Evolutionary conservation across 345 rosid species (phyloP), one percentile per base, ranked within the genome.

Genomic region (Aurinia saxatilis): DNA sequence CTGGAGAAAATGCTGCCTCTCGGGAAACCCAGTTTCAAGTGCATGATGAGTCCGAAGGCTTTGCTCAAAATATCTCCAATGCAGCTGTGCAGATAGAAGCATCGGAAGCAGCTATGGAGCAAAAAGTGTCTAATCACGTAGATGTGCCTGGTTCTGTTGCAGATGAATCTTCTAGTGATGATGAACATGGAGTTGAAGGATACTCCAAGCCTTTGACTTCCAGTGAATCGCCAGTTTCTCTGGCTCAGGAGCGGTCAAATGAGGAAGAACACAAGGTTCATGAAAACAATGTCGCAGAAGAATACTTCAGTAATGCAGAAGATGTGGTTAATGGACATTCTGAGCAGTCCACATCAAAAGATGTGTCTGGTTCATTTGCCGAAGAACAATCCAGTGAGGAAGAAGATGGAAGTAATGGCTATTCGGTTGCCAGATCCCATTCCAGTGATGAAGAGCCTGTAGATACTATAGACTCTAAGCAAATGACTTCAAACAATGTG

Each of bases 151-250:
- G 67, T 54, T 52, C 55, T 38, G 66, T 73, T 35, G 70, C 70
- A 15, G 72, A 75, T 25, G 78, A 81, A 39, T 60, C 69, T 60
- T 58, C 48, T 2, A 66, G 46, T 53, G 63, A 77, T 50, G 70
- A 73, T 65, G 48, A 71, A 10, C 33, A 77, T 52, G 77, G 30
- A 72, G 46, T 33, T 38, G 67, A 67, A 27, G 84, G 70, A 57
- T 80, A 71, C 18, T 41, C 42, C 12, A 78, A 72, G 73, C 57
- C 66, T 38, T 29, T 62, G 50, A 38, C 41, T 5, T 56, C 70
- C 6, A 80, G 71, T 31, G 58, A 65, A 68, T 73, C 50, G 46
- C 16, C 52, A 39, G 80, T 68, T 58, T 78, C 78, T 37, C 37
- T 38, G 48, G 72, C 40, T 34, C 71, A 21, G 25, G 76, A 50